Evolutionary conservation across 208 protist species (phyloP), one percentile per base, ranked within the genome.

Genomic region (Endotrypanum monterogeii): DNA sequence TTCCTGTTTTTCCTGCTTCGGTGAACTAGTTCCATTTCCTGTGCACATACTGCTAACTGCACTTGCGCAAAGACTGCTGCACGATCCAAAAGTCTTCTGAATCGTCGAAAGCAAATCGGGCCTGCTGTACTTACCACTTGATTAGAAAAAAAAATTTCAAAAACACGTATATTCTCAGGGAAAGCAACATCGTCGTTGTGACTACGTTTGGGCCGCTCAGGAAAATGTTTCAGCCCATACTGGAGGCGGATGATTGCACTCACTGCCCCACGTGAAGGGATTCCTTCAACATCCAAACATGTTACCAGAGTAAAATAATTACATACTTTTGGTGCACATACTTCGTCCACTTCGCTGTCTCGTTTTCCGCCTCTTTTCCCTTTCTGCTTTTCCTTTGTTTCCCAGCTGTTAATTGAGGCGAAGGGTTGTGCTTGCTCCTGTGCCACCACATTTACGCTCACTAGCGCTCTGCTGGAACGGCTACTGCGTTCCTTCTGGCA

Each of bases 341-440:
- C 32, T 65, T 65, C 60, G n/a, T 1, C 60, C 8, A 65, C 60
- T 39, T 65, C 12, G 6, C 60, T 44, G 23, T 65, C 46, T 65
- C 37, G 18, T 48, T n/a, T 25, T n/a, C 39, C 23, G 16, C 18
- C 32, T 32, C 57, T n/a, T n/a, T n/a, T 62, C 57, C 32, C 32
- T 32, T 30, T 65, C 28, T 11, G 8, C 46, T 20, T 5, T 23
- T n/a, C 30, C 20, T n/a, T 39, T 46, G 39, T 48, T 30, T 16
- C 60, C 37, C 6, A 18, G 23, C 2, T 48, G 12, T 46, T 65
- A 30, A 65, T 23, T 37, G 60, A 65, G 60, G 6, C 37, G 11
- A 65, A 37, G 25, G 60, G 8, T 30, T 37, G 32, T 9, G 55
- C 7, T 18, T 18, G 60, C 16, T 16, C 46, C 60, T 65, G 32